A percentile compares a stretch with the other conserved stretches of the same genome.
Conservation (phyloP, 257 asterid species). For the Paraleonurus japonicus region DNA sequence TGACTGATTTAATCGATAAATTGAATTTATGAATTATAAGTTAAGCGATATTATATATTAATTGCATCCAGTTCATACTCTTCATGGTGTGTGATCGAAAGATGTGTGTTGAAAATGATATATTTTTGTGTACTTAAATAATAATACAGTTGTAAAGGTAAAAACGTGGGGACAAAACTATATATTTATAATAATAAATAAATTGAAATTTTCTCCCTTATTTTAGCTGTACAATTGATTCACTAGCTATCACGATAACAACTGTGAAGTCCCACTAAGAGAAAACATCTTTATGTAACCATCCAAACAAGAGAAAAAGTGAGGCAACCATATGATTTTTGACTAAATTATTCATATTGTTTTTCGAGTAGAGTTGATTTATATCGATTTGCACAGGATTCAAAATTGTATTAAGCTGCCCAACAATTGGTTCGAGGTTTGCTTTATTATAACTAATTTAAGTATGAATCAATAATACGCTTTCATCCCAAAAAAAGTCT, state of each 20-base stretch:
- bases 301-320: slow-evolving; percentile 18
- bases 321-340: background rate
- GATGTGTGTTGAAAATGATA: slow-evolving; percentile 33
- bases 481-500: too few relatives aligned
- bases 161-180: slow-evolving; percentile 27
- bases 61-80: background rate
- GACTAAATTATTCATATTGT: too few relatives aligned
- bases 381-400: too few relatives aligned
- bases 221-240: slow-evolving; percentile 22
- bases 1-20: too few relatives aligned
- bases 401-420: too few relatives aligned
- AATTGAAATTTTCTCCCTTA: background rate
- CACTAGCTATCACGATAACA: slow-evolving; percentile 25
- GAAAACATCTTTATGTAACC: slow-evolving; percentile 18
- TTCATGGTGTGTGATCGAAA: slow-evolving; percentile 22
- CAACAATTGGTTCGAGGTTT: too few relatives aligned
- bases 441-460: too few relatives aligned
- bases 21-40: too few relatives aligned
- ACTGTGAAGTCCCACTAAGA: slow-evolving; percentile 29
- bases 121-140: slow-evolving; percentile 33
- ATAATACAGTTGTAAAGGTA: slow-evolving; percentile 44
- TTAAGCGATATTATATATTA: background rate
- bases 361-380: too few relatives aligned
- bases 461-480: too few relatives aligned
- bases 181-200: background rate